Evolutionary conservation across 257 asterid genomes (phyloP).

Genomic region (Solanum gracilifrons): DNA sequence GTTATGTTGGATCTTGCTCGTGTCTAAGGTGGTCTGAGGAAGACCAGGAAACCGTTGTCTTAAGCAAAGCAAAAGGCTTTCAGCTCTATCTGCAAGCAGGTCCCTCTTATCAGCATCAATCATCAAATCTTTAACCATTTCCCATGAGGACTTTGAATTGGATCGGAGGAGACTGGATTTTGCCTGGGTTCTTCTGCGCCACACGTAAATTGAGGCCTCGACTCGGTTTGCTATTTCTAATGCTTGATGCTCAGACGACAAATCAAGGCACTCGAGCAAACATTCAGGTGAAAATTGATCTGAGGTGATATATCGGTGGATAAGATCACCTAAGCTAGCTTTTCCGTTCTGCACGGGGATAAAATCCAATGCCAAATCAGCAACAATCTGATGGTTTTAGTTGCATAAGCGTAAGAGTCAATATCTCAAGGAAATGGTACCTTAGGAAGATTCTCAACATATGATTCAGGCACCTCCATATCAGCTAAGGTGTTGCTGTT

Average conservation of each 20-base stretch:
- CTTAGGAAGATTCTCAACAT: slow-evolving; percentile 66
- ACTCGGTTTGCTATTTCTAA: slow-evolving; percentile 58
- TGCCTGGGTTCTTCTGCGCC: slow-evolving; percentile 37
- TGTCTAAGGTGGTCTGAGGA: slow-evolving; percentile 73
- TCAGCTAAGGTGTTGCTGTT: slow-evolving; percentile 60
- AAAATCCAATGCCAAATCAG: neutral
- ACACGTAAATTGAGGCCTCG: slow-evolving; percentile 51
- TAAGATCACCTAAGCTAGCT: slow-evolving; percentile 56
- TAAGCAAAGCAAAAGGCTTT: slow-evolving; percentile 56
- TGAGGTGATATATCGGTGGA: slow-evolving; percentile 42
- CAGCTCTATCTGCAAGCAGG: slow-evolving; percentile 53
- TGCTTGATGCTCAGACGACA: slow-evolving; percentile 69
- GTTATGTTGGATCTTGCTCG: slow-evolving; percentile 68
- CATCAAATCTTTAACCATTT: slow-evolving; percentile 59
- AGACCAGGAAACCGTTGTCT: slow-evolving; percentile 68
- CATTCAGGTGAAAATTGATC: slow-evolving; percentile 67
- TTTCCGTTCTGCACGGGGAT: slow-evolving; percentile 43
- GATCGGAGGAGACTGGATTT: slow-evolving; percentile 9
- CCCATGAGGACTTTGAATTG: slow-evolving; percentile 70
- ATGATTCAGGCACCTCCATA: slow-evolving; percentile 69
- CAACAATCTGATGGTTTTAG: neutral
- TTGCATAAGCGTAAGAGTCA: neutral
- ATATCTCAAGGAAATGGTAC: slow-evolving; percentile 7
- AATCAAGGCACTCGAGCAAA: slow-evolving; percentile 63
- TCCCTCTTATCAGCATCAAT: slow-evolving; percentile 52